phyloP scores from a whole-genome alignment of 345 rosid genomes.

The Turnera subulata region DNA sequence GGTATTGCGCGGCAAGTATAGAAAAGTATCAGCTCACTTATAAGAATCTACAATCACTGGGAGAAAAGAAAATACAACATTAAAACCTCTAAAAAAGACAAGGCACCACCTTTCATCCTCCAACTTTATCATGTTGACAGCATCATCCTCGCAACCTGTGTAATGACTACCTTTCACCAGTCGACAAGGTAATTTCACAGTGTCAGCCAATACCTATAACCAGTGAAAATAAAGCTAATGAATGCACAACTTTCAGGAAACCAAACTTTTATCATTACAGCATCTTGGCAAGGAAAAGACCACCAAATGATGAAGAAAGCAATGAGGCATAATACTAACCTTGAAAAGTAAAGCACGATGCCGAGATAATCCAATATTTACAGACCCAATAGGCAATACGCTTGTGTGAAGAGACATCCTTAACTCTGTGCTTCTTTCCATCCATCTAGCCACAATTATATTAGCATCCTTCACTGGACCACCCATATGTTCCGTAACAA shows the following conservation, averaged over 20 bases:
- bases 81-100: conserved; percentile 17
- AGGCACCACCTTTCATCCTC: conserved; percentile 75
- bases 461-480: conserved; percentile 93
- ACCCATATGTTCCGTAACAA: conserved; percentile 96
- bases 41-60: not conserved
- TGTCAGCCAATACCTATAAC: conserved; percentile 87
- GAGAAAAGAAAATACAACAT: not conserved
- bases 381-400: conserved; percentile 84
- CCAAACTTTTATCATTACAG: conserved; percentile 1
- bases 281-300: not conserved
- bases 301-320: not conserved
- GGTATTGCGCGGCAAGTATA: too few species aligned
- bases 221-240: conserved; percentile 22
- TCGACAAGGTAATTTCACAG: conserved; percentile 73
- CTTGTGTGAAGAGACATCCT: conserved; percentile 73
- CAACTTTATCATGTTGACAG: conserved; percentile 83
- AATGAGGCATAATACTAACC: conserved; percentile 41
- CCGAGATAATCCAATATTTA: conserved; percentile 80
- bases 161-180: conserved; percentile 97
- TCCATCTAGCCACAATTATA: conserved; percentile 74
- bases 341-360: conserved; percentile 99
- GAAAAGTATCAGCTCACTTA: too few species aligned
- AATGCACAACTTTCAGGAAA: not conserved
- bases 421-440: conserved; percentile 75
- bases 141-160: conserved; percentile 98